Conservation (phyloP, 352 stramenopile genomes). For the Phytopythium vexans region DNA sequence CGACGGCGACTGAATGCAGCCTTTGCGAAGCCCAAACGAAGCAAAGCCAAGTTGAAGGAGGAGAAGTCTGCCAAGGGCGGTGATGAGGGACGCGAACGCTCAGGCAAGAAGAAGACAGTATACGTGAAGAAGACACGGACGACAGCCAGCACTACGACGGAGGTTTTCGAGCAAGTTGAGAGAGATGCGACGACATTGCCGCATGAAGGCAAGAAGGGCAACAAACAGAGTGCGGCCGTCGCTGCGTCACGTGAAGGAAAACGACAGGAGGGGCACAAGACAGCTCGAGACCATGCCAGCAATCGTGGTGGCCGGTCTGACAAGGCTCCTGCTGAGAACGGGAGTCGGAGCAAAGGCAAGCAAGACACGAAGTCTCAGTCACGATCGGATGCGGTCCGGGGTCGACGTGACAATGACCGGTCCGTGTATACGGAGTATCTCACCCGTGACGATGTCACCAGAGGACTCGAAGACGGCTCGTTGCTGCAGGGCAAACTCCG, state of each 20-base stretch:
- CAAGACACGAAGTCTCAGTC: background rate
- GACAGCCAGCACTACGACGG: background rate
- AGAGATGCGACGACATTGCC: no score
- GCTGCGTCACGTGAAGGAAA: slow-evolving; percentile 1
- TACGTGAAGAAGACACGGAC: slow-evolving; percentile 1
- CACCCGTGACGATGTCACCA: slow-evolving; percentile 23
- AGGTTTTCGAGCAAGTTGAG: background rate
- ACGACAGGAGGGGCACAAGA: slow-evolving; percentile 12
- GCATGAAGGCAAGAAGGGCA: slow-evolving; percentile 7
- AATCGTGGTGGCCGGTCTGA: background rate
- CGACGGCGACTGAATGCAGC: background rate
- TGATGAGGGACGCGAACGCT: background rate
- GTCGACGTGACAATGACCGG: slow-evolving; percentile 7
- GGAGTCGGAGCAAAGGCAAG: background rate
- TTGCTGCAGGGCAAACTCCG: slow-evolving; percentile 68
- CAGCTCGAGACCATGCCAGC: slow-evolving; percentile 7
- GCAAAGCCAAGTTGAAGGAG: slow-evolving; percentile 13
- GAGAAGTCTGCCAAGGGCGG: slow-evolving; percentile 10
- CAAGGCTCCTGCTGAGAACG: background rate
- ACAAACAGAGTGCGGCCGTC: slow-evolving; percentile 1
- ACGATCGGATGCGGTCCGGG: background rate
- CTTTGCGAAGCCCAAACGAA: background rate
- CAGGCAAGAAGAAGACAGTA: slow-evolving; percentile 18
- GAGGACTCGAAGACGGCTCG: slow-evolving; percentile 27
- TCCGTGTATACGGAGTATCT: slow-evolving; percentile 37